Evolutionary conservation across 2,329 filamentous ascomycete genomes (phyloP).

Genomic region (Nemania diffusa): DNA sequence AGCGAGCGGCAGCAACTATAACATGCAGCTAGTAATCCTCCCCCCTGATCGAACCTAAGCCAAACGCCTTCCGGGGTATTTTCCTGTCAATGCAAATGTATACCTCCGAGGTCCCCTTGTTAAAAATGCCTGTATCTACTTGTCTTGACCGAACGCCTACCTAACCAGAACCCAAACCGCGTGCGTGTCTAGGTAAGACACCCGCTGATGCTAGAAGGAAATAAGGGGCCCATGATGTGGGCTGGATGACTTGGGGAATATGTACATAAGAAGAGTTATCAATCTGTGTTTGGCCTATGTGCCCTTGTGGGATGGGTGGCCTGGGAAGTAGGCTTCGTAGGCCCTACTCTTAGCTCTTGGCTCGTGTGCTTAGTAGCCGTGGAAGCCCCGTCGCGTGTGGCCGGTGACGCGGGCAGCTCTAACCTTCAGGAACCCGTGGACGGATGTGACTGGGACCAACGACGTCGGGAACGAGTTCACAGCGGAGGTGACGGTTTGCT

Average conservation of each 20-base stretch:
- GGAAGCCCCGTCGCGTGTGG: conserved; percentile 36
- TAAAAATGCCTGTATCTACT: conserved; percentile 4
- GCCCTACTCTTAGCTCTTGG: not conserved
- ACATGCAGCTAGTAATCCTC: not conserved
- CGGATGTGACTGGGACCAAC: conserved; percentile 38
- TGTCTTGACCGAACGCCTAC: conserved; percentile 18
- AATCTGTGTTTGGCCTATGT: not conserved
- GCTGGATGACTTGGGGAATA: not conserved
- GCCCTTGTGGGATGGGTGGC: not conserved
- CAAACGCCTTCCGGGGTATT: conserved; percentile 28
- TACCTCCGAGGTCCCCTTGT: conserved; percentile 1
- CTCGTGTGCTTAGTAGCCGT: not conserved
- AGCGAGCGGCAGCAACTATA: not conserved
- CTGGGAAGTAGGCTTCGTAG: too few relatives aligned
- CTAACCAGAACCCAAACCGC: not conserved
- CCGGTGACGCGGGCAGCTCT: conserved; percentile 40
- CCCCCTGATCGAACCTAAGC: not conserved
- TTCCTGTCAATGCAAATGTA: conserved; percentile 14
- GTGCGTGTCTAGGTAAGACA: not conserved
- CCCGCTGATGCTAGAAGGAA: conserved; percentile 17
- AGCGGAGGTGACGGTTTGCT: conserved; percentile 10
- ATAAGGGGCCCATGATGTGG: not conserved
- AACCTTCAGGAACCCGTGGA: conserved; percentile 44
- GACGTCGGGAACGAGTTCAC: conserved; percentile 33
- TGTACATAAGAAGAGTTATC: conserved; percentile 17